These are phyloP conservation scores for Blastobotrys peoriensis DNA, from an alignment of 805 yeast genomes.

Conservation along the genomic window DNA sequence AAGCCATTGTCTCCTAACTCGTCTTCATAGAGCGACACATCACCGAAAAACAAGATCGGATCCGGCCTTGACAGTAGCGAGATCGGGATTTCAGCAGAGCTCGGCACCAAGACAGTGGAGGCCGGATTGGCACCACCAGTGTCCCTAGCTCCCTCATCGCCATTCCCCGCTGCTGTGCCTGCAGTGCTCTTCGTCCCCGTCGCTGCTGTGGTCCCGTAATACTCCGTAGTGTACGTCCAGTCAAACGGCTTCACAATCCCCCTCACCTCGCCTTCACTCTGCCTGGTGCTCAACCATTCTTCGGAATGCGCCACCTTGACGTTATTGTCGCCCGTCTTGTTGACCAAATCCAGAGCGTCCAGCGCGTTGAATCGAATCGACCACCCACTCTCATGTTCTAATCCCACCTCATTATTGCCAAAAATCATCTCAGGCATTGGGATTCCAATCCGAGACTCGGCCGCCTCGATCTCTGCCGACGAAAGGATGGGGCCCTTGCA, in stretches of 20 bases:
- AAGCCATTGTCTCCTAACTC: conserved; percentile 96
- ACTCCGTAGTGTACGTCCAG: conserved; percentile 90
- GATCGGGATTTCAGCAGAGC: conserved; percentile 49
- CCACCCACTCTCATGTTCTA: conserved; percentile 42
- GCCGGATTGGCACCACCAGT: conserved; percentile 13
- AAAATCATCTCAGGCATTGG: conserved; percentile 98
- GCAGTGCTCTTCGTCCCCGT: too few relatives aligned
- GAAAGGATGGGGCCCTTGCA: conserved; percentile 70
- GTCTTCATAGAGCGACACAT: conserved; percentile 83
- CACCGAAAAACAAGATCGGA: conserved; percentile 86
- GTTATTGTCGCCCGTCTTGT: conserved; percentile 43
- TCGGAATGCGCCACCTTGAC: conserved; percentile 79
- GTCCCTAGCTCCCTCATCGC: conserved; percentile 11
- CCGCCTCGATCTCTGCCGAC: conserved; percentile 63
- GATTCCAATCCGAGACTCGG: conserved; percentile 56
- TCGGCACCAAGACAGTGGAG: conserved; percentile 28
- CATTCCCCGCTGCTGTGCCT: conserved; percentile 30
- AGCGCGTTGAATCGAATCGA: conserved; percentile 63
- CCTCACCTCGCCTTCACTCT: conserved; percentile 36
- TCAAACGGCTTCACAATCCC: conserved; percentile 79
- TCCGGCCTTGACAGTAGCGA: conserved; percentile 65
- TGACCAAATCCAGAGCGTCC: conserved; percentile 63
- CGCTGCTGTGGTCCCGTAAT: conserved; percentile 40
- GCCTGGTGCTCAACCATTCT: conserved; percentile 56
- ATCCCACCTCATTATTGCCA: conserved; percentile 66